Conservation (phyloP, 2,329 filamentous ascomycete genomes). For the Aspergillus hiratsukae region DNA sequence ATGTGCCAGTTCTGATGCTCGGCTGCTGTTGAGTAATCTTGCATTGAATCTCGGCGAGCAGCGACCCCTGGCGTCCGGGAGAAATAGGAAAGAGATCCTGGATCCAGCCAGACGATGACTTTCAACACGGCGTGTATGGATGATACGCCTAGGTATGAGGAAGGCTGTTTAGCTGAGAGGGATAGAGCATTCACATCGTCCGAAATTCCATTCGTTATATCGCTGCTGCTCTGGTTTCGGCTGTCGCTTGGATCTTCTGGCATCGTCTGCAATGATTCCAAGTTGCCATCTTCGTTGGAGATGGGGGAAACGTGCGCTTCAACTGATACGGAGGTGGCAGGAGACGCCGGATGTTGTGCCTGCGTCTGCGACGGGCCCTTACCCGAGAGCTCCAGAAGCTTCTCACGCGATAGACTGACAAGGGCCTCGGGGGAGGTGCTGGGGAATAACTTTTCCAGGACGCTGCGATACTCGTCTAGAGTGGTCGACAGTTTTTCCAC, state of each 20-base stretch:
- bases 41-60: conserved; percentile 10
- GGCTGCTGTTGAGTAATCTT: conserved; percentile 17
- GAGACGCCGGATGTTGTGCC: conserved; percentile 33
- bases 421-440: conserved; percentile 51
- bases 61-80: conserved; percentile 34
- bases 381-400: conserved; percentile 54
- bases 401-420: conserved; percentile 53
- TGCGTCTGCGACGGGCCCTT: conserved; percentile 24
- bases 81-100: conserved; percentile 46
- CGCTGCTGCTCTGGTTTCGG: conserved; percentile 47
- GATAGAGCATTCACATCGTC: conserved; percentile 70
- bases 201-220: conserved; percentile 58
- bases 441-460: conserved; percentile 61
- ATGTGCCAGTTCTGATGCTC: conserved; percentile 21
- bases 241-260: conserved; percentile 55
- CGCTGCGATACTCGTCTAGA: conserved; percentile 61
- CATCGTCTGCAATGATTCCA: conserved; percentile 64
- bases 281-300: conserved; percentile 48
- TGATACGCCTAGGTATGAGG: conserved; percentile 67
- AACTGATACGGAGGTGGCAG: conserved; percentile 47
- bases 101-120: conserved; percentile 59
- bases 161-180: conserved; percentile 54
- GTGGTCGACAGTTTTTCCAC: conserved; percentile 59
- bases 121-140: conserved; percentile 71
- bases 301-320: conserved; percentile 38